Conservation (phyloP, 345 rosid genomes). For the Physaria fendleri region DNA sequence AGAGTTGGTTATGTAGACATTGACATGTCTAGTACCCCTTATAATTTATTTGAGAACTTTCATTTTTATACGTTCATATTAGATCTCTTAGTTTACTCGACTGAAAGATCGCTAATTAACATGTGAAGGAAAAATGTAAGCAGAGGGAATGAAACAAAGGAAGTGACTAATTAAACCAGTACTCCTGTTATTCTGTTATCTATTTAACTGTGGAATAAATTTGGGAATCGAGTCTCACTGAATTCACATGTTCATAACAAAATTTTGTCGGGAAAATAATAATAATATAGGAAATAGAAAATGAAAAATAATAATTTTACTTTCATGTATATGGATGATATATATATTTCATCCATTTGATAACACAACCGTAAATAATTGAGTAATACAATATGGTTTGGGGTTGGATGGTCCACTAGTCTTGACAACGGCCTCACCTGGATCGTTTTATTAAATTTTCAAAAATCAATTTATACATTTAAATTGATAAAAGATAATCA, state of each 20-base stretch:
- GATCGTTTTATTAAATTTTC: no score
- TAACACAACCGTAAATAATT: no score
- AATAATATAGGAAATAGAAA: no score
- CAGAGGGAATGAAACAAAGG: not conserved
- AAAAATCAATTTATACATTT: no score
- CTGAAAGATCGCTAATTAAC: not conserved
- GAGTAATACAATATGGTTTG: no score
- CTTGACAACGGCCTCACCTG: no score
- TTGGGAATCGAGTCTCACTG: not conserved
- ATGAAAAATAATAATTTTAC: no score
- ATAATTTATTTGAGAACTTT: not conserved
- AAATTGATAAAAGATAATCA: no score
- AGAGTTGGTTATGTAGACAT: slow-evolving; percentile 13
- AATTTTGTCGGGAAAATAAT: no score
- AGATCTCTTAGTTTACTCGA: slow-evolving; percentile 4
- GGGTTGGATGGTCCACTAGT: no score
- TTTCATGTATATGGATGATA: no score
- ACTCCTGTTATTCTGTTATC: not conserved
- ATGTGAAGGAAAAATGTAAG: not conserved
- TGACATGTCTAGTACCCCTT: slow-evolving; percentile 7
- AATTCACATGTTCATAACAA: slow-evolving; percentile 19
- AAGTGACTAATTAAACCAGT: not conserved
- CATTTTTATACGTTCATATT: not conserved
- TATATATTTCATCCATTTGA: no score
- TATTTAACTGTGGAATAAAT: not conserved